Conservation (phyloP, 371 early-diverging fungal species). For the Mucor racemosus region DNA sequence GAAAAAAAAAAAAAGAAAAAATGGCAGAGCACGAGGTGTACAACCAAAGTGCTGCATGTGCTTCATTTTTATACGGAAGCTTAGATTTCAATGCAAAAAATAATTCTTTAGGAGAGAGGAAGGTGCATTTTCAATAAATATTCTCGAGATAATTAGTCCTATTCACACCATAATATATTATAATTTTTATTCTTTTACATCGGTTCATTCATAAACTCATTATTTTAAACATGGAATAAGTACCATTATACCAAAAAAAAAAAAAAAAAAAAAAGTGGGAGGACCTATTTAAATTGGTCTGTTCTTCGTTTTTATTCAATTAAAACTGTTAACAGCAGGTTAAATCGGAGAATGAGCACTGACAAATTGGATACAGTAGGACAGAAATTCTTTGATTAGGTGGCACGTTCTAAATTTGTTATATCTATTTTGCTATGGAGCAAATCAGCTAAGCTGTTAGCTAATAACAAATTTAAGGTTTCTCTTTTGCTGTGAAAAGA, state of each 20-base stretch:
- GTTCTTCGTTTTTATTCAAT: conserved; percentile 3
- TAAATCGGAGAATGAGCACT: conserved; percentile 29
- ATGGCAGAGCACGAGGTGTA: conserved; percentile 4
- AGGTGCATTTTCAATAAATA: not conserved
- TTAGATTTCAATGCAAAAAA: not conserved
- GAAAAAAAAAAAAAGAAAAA: not conserved
- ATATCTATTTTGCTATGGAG: not conserved
- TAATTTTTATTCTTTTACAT: not conserved
- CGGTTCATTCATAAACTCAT: not conserved
- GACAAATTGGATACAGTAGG: conserved; percentile 26
- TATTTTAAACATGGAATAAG: not conserved
- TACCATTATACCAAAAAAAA: not conserved
- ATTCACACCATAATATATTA: not conserved
- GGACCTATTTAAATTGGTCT: not conserved
- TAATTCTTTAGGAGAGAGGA: not conserved
- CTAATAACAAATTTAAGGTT: conserved; percentile 8
- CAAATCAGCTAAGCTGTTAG: conserved; percentile 19
- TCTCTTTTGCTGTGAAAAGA: not conserved
- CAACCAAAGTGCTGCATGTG: conserved; percentile 10
- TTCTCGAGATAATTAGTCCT: not conserved
- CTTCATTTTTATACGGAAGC: conserved; percentile 6
- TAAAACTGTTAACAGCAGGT: not conserved
- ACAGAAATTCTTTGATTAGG: conserved; percentile 11
- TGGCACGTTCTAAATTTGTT: conserved; percentile 28
- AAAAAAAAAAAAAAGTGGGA: not conserved